Base-by-base conservation (phyloP, 495 filamentous ascomycete species). In the Platismatia glauca region DNA sequence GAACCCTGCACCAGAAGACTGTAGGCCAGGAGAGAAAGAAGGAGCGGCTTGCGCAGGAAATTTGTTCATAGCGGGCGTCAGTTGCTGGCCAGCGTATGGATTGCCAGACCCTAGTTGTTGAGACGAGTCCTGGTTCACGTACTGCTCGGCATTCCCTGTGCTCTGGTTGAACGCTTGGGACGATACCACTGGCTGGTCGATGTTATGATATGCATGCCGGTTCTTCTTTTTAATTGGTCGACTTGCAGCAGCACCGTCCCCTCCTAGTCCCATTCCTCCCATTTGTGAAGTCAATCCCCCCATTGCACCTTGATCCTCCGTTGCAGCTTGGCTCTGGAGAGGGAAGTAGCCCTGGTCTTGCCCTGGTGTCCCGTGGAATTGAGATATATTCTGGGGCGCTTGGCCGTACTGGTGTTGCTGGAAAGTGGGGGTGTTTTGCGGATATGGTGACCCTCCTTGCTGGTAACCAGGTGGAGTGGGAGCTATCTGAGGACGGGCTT, bases 141-240 rank as follows among this genome's bases (percentile, higher is more conserved):
- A 91, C 68, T 87, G 80, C n/a, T 84, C 82, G 5, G 83, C 75
- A 16, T 82, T 83, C 46, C 78, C 79, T 27, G 68, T 72, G 50
- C 81, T 78, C 38, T 82, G 81, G n/a, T 83, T 87, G 78, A 84
- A 89, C 52, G 79, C 75, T 72, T 85, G 83, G 56, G 89, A 82
- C 63, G 81, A 77, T 66, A 78, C 80, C 37, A 78, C 79, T 6
- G 86, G 82, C 52, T 84, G 82, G 64, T 91, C 94, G 46, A 99
- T 82, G 34, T 85, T 83, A 72, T 99, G 94, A 74, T 95, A 89
- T 59, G 90, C 94, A 76, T 96, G 92, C 39, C 92, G 79, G 67
- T 96, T 86, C 80, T 95, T 96, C 83, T 97, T 98, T 78, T 88
- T 91, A 69, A 84, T 86, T 64, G 82, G 69, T 39, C 80, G 81